Evolutionary conservation across 2,329 filamentous ascomycete genomes (phyloP).

Genomic region (Bimuria novae-zelandiae): DNA sequence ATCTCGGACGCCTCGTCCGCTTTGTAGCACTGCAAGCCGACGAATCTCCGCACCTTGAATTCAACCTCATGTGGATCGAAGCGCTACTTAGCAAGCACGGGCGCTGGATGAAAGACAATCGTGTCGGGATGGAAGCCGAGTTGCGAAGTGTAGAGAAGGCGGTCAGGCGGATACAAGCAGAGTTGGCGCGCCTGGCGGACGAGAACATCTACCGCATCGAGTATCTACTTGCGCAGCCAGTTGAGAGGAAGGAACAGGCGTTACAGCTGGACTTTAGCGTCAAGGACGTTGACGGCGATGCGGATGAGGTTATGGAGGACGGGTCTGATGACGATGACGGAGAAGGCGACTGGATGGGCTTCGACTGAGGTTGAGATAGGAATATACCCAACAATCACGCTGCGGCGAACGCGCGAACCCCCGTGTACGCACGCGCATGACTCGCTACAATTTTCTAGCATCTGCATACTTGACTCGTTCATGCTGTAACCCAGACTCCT

Average conservation of each 20-base stretch:
- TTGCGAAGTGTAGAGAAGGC: constrained; percentile 81
- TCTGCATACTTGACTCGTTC: too few species aligned
- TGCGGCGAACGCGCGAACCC: too few species aligned
- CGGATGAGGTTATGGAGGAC: constrained; percentile 43
- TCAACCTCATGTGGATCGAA: constrained; percentile 92
- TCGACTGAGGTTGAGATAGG: constrained; percentile 42
- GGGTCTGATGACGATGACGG: constrained; percentile 41
- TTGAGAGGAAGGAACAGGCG: constrained; percentile 31
- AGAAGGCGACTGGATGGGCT: constrained; percentile 59
- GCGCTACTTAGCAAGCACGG: constrained; percentile 80
- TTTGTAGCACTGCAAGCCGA: constrained; percentile 89
- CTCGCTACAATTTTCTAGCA: too few species aligned
- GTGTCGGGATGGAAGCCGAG: constrained; percentile 80
- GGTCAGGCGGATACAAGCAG: constrained; percentile 77
- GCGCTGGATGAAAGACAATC: constrained; percentile 79
- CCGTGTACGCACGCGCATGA: too few species aligned
- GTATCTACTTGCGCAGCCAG: constrained; percentile 68
- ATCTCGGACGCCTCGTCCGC: constrained; percentile 81
- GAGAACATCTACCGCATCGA: constrained; percentile 89
- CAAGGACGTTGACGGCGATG: constrained; percentile 36
- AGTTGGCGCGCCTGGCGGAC: constrained; percentile 81
- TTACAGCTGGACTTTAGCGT: constrained; percentile 37
- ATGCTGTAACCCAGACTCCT: too few species aligned
- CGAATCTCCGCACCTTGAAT: constrained; percentile 89
- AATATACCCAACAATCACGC: too few species aligned